phyloP scores from a whole-genome alignment of 257 asterid species.

The Cynanchum wilfordii region DNA sequence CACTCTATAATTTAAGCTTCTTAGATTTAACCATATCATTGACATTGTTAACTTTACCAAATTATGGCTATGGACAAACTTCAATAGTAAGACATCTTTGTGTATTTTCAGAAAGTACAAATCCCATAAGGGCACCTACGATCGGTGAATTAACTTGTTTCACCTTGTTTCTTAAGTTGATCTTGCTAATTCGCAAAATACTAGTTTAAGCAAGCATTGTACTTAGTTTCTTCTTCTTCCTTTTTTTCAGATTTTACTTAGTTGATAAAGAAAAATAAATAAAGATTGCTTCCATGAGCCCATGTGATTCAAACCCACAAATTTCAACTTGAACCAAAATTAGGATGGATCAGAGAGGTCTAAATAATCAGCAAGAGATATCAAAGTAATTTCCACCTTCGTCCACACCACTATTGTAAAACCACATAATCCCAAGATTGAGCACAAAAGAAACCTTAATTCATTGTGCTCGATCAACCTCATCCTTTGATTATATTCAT shows the following conservation, averaged over 20 bases:
- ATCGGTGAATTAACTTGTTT: no score
- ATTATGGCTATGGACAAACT: neutral
- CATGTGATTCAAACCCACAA: neutral
- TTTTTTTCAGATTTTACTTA: no score
- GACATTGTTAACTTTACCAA: neutral
- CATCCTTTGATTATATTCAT: neutral
- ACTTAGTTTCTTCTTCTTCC: no score
- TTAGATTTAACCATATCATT: neutral
- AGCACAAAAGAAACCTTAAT: no score
- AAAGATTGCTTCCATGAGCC: no score
- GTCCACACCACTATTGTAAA: neutral
- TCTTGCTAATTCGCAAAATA: neutral
- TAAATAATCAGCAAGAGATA: neutral
- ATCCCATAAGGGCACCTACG: neutral
- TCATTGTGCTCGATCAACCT: neutral
- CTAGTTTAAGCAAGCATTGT: neutral
- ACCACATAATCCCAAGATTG: neutral
- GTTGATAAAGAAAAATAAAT: no score
- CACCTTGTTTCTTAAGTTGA: neutral
- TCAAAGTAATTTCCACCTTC: neutral
- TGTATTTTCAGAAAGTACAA: neutral
- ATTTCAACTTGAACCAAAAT: neutral
- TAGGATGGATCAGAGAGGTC: neutral
- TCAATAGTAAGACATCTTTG: neutral
- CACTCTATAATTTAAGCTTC: neutral